Base-by-base conservation (phyloP, 2,329 filamentous ascomycete species). In the Teratosphaeriaceae sp. region DNA sequence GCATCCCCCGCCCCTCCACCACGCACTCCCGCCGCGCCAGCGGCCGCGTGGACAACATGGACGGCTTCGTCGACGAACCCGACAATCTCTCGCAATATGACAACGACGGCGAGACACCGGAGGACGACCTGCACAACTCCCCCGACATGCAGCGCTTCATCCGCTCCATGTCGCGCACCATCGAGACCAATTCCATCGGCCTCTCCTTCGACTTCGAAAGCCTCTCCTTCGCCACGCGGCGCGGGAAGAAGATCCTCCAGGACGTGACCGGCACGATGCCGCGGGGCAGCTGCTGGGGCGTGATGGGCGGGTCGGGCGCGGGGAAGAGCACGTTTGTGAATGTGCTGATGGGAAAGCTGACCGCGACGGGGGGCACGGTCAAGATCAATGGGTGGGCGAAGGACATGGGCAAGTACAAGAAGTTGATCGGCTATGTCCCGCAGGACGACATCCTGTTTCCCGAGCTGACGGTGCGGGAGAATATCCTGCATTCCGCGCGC, bases 301-400 rank as follows among this genome's bases (percentile, higher is more conserved):
- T 79, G n/a, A 78, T 79, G 74, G 75, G 76, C 5, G 74, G 74
- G 5, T 76, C 71, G 1, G 75, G 76, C n/a, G 75, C 75, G 1
- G 76, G 76, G 22, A 79, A 79, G 56, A 74, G 72, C 15, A 79
- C 76, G 0, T 78, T 80, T 46, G 67, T 79, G 23, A 79, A 79
- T 43, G 72, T 78, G 20, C 65, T 79, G n/a, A 79, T 79, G 75
- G 76, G 76, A 11, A 79, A 79, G 58, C 66, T 63, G 0, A 66
- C 61, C 24, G 68, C 73, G 45, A 79, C 73, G 0, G 40, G 45
- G 7, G 76, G 76, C 2, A 50, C 63, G 0, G 71, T 76, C 20
- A 72, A 69, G 36, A 68, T 79, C 49, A 80, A 79, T 47, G 71
- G 70, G n/a, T 61, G 65, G 3, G 64, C 31, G 29, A 49, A 52